These are phyloP conservation scores for Ceratocystiopsis minuta DNA, from an alignment of 2,329 filamentous ascomycete genomes.

Conservation along the genomic window DNA sequence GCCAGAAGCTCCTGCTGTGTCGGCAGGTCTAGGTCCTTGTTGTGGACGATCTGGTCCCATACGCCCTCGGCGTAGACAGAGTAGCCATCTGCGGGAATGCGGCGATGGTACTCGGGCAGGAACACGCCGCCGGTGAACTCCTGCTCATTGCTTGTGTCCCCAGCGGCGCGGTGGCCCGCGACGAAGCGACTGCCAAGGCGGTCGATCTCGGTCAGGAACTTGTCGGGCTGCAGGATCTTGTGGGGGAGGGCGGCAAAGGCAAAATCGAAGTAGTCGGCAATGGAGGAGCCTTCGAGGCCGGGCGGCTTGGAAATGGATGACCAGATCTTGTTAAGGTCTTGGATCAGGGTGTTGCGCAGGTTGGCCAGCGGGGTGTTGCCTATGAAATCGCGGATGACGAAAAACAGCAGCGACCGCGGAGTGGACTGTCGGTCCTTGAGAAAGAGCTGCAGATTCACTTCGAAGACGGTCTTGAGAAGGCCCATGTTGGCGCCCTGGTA, in stretches of 20 bases:
- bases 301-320: slow-evolving; percentile 76
- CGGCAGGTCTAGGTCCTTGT: slow-evolving; percentile 92
- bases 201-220: slow-evolving; percentile 65
- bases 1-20: slow-evolving; percentile 94
- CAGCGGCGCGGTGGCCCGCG: slow-evolving; percentile 45
- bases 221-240: slow-evolving; percentile 88
- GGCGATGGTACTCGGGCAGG: slow-evolving; percentile 81
- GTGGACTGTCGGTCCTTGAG: slow-evolving; percentile 87
- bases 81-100: slow-evolving; percentile 95
- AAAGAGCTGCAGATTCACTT: slow-evolving; percentile 94
- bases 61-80: slow-evolving; percentile 82
- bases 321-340: slow-evolving; percentile 88
- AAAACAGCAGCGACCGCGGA: slow-evolving; percentile 84
- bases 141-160: slow-evolving; percentile 39
- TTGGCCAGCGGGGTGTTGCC: slow-evolving; percentile 82
- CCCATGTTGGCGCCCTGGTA: slow-evolving; percentile 99
- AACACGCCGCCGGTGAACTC: slow-evolving; percentile 67
- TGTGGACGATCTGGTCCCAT: slow-evolving; percentile 97
- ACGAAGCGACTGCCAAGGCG: slow-evolving; percentile 68
- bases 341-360: slow-evolving; percentile 73
- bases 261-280: slow-evolving; percentile 98
- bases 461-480: slow-evolving; percentile 92
- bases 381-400: slow-evolving; percentile 94
- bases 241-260: slow-evolving; percentile 90
- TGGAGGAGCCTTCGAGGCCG: slow-evolving; percentile 72